Base-by-base conservation (phyloP, 2,329 filamentous ascomycete genomes). In the Cercospora sesami region DNA sequence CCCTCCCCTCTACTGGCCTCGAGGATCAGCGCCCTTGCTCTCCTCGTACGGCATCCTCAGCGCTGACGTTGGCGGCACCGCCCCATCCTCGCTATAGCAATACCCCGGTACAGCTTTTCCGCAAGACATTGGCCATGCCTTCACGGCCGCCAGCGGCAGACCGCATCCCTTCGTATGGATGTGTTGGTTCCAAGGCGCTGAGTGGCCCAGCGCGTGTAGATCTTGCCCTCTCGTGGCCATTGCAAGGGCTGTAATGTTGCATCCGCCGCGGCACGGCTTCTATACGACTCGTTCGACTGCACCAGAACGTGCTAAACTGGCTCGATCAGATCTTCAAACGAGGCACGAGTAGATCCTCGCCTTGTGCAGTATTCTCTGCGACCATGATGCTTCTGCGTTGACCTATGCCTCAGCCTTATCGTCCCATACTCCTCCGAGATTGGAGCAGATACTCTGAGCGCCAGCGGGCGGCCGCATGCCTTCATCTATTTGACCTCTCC, bases 401-500 rank as follows among this genome's bases (percentile, higher is more conserved):
- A 53, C 30, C 28, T 31, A 12, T 23, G 6, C 55, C n/a, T 59
- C 30, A 59, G 16, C 55, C n/a, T 10, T 23, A 59, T 3, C 55
- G n/a, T 36, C 14, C 31, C 51, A 55, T 48, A 36, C 21, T 39
- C 36, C 59, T 31, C 18, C 21, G 31, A 65, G 51, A 65, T 65
- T 60, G 53, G 63, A 60, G n/a, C 51, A 45, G n/a, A n/a, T 23
- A 18, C 36, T 48, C 30, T 30, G 23, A 39, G 51, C 53, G 55
- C 63, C 55, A 65, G 36, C 39, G 63, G 63, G 33, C 55, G 53
- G 51, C 55, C 53, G 63, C 63, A 65, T 58, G 23, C 16, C 53
- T 60, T 65, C 63, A 65, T 65, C 53, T 60, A 65, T 65, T 59
- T 65, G 51, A 45, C 63, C 42, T 48, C 21, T 48, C 5, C 18